These are phyloP conservation scores for Uromyces viciae-fabae DNA, from an alignment of 1,284 basidiomycete species.

Conservation along the genomic window DNA sequence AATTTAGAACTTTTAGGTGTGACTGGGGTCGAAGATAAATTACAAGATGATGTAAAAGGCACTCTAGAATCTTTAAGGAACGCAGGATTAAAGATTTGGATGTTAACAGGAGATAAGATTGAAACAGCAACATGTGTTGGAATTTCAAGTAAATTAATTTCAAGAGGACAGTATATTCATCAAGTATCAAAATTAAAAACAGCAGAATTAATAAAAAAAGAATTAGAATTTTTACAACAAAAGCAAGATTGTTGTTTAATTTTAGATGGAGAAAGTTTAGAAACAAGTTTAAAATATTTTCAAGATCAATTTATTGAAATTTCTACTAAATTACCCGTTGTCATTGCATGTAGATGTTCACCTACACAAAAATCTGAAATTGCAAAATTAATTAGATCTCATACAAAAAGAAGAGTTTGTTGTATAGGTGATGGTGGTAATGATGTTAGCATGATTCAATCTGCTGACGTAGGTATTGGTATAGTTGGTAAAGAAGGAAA, in stretches of 20 bases:
- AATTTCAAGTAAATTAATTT: conserved; percentile 91
- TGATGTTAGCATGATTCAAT: conserved; percentile 94
- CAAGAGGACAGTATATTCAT: conserved; percentile 94
- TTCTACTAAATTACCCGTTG: conserved; percentile 88
- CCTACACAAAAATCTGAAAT: conserved; percentile 99
- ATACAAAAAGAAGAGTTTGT: conserved; percentile 90
- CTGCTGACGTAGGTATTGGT: conserved; percentile 88
- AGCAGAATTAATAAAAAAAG: conserved; percentile 73
- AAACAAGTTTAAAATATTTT: conserved; percentile 85
- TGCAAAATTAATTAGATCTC: conserved; percentile 79
- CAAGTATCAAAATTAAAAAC: conserved; percentile 75
- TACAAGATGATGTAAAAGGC: conserved; percentile 92
- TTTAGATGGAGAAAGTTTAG: conserved; percentile 95
- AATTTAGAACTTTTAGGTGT: conserved; percentile 88
- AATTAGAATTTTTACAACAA: conserved; percentile 89
- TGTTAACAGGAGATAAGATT: conserved; percentile 99
- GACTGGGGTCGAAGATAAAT: conserved; percentile 96
- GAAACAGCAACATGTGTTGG: conserved; percentile 99
- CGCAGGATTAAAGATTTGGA: conserved; percentile 98
- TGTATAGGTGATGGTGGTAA: conserved; percentile 96
- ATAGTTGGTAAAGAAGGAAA: conserved; percentile 99
- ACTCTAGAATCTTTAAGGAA: conserved; percentile 90
- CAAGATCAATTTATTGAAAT: conserved; percentile 91
- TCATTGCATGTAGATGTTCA: conserved; percentile 95
- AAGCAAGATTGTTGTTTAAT: conserved; percentile 97